These are phyloP conservation scores for Achlya hypogyna DNA, from an alignment of 352 stramenopile species.

Conservation along the genomic window DNA sequence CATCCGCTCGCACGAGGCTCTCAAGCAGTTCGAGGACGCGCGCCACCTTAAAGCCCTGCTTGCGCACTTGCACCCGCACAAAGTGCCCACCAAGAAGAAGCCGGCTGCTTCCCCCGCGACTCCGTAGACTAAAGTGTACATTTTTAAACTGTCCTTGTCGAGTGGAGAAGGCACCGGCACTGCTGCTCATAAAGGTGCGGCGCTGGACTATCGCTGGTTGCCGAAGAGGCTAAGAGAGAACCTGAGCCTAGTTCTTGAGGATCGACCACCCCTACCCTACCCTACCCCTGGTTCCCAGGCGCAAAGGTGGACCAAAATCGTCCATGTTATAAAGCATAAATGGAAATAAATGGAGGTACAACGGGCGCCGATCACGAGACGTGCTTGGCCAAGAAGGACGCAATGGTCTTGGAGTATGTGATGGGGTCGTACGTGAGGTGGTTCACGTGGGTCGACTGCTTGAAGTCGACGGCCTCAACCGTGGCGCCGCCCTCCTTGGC, in stretches of 20 bases:
- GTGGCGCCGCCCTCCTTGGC: neutral
- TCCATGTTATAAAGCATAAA: too few species aligned
- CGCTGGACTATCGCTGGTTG: too few species aligned
- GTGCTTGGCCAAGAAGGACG: neutral
- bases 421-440: neutral
- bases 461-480: neutral
- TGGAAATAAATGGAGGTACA: neutral
- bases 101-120: too few species aligned
- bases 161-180: too few species aligned
- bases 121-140: too few species aligned
- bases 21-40: slow-evolving; percentile 8
- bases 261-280: too few species aligned
- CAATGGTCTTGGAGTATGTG: neutral
- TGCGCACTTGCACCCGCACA: neutral
- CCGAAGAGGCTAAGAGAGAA: too few species aligned
- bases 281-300: too few species aligned
- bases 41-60: neutral
- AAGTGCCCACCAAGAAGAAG: neutral
- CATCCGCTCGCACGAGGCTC: neutral
- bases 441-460: neutral
- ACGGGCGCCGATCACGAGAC: neutral
- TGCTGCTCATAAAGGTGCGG: too few species aligned
- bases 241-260: too few species aligned
- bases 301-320: too few species aligned
- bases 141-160: neutral